A percentile compares a stretch with the other conserved stretches of the same genome.
These are phyloP conservation scores for Curvularia sp. DNA, from an alignment of 2,329 filamentous ascomycete species.

Conservation along the genomic window DNA sequence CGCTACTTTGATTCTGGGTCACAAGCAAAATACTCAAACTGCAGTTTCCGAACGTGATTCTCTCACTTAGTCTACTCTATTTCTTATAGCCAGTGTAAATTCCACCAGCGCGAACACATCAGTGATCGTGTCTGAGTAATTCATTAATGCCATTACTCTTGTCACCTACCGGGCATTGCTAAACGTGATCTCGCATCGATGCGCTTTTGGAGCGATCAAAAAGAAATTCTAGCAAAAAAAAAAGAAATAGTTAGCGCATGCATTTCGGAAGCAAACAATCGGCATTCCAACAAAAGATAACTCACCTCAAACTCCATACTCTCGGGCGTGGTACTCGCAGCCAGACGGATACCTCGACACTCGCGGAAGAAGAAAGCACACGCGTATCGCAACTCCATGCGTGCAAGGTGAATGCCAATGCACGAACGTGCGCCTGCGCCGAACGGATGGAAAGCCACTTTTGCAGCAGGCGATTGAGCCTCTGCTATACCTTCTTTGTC, in stretches of 20 bases:
- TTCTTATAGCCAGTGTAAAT: background rate
- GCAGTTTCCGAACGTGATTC: background rate
- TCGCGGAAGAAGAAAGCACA: conserved; percentile 61
- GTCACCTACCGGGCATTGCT: background rate
- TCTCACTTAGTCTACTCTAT: background rate
- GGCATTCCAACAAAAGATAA: background rate
- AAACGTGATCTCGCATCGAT: conserved; percentile 52
- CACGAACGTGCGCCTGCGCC: conserved; percentile 73
- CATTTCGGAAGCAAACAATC: background rate
- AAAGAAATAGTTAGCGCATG: background rate
- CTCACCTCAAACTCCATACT: conserved; percentile 52
- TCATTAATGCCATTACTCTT: background rate
- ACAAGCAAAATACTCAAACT: background rate
- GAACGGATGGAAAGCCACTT: conserved; percentile 70
- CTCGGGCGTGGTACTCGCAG: conserved; percentile 40
- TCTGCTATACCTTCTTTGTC: conserved; percentile 32
- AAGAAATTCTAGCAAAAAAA: conserved; percentile 47
- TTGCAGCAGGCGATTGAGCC: conserved; percentile 41
- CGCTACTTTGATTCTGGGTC: background rate
- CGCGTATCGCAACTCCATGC: conserved; percentile 62
- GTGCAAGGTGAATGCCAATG: conserved; percentile 71
- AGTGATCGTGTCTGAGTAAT: background rate
- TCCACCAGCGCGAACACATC: background rate
- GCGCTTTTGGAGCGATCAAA: conserved; percentile 53
- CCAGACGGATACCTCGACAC: conserved; percentile 46